Percentiles rank a stretch among this genome's conserved stretches.
phyloP scores from a whole-genome alignment of 306 rosid genomes.

The Ammopiptanthus mongolicus region DNA sequence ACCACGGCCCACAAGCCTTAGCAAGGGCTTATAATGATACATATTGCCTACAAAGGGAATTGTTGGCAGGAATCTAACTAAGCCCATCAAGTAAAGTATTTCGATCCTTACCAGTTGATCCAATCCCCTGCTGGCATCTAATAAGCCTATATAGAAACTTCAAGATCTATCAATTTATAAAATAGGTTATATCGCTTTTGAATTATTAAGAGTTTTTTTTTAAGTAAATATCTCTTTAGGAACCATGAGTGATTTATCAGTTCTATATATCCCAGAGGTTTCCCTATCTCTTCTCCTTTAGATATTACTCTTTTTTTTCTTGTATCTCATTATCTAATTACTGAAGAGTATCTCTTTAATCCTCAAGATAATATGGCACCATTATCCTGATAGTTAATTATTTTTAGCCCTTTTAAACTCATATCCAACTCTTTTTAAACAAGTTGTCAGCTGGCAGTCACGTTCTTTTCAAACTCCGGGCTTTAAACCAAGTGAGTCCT shows the following conservation, averaged over 20 bases:
- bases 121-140: background rate
- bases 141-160: background rate
- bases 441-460: background rate
- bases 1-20: too few relatives aligned
- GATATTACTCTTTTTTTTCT: background rate
- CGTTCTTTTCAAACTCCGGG: background rate
- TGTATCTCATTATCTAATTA: too few relatives aligned
- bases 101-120: background rate
- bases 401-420: background rate
- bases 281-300: background rate
- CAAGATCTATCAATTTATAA: background rate
- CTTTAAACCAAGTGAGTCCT: background rate
- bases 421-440: background rate
- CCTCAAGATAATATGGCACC: background rate
- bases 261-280: background rate
- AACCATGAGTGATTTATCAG: background rate
- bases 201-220: too few relatives aligned
- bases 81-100: background rate
- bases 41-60: background rate
- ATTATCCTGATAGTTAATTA: background rate
- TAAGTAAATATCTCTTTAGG: background rate
- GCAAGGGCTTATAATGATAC: background rate
- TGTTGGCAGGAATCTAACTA: background rate
- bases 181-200: background rate
- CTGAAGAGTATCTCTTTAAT: background rate